Evolutionary conservation across 2,329 filamentous ascomycete genomes (phyloP), one percentile per base, ranked within the genome.

Genomic region (Penicillium glabrum): DNA sequence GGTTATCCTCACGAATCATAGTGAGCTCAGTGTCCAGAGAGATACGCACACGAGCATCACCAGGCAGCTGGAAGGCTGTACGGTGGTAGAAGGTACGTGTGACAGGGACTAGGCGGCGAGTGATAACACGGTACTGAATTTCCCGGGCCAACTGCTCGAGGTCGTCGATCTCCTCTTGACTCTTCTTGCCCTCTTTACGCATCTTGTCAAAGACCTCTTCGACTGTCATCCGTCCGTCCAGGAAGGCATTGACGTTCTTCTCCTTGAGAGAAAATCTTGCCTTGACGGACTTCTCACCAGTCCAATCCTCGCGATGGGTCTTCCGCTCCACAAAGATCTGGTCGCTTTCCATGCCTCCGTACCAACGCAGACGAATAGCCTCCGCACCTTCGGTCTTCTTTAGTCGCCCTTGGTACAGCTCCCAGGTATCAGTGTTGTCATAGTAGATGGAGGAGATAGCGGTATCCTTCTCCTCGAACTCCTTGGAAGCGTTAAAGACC

Each of bases 381-480:
- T 99, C 95, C 2, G 95, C 95, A 48, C 95, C 95, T 75, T 99
- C 95, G 0, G 92, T 96, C 83, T 99, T 99, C 81, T 97, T 96
- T 68, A 99, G 78, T 50, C 95, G 90, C 14, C 95, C 95, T 72
- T 91, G 86, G 74, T 99, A 99, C 51, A 99, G 80, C 61, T 97
- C 92, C 89, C 93, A 99, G 24, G 85, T 96, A 4, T 96, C 86
- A 0, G 92, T 86, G 73, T 98, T 99, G 73, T 99, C 95, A 73
- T 91, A 99, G 80, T 99, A 99, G 67, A 99, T 97, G 47, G 95
- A 99, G 0, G 95, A 96, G 69, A 99, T 99, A 61, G 95, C 95
- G 5, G 91, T 89, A 72, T 99, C 95, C 63, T 91, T 86, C 54
- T 85, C 83, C 62, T 96, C 91, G 64, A 98, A 99, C 68, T 98